phyloP scores from a whole-genome alignment of 768 basidiomycete species.

The Vishniacozyma victoriae region DNA sequence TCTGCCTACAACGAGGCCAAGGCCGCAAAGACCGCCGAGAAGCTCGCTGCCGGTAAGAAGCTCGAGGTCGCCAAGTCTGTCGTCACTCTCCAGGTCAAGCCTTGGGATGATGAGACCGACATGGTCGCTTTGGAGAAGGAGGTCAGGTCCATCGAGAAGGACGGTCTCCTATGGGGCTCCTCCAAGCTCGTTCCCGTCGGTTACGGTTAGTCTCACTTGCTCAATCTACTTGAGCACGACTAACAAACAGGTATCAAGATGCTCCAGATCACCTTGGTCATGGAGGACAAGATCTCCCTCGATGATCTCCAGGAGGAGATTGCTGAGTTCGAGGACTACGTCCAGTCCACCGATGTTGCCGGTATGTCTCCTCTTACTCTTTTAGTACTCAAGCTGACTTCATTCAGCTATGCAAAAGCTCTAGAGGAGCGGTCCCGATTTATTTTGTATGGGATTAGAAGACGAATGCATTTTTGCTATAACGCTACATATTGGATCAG shows the following conservation, averaged over 20 bases:
- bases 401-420: conserved; percentile 41
- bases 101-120: conserved; percentile 99
- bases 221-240: neutral
- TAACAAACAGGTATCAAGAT: conserved; percentile 72
- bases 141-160: conserved; percentile 79
- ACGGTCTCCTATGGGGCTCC: conserved; percentile 92
- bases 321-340: conserved; percentile 53
- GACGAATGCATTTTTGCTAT: too few relatives aligned
- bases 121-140: conserved; percentile 76
- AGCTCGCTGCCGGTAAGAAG: conserved; percentile 53
- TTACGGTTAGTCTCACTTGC: conserved; percentile 51
- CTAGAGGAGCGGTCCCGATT: too few relatives aligned
- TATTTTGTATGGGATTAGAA: too few relatives aligned
- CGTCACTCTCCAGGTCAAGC: conserved; percentile 96
- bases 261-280: conserved; percentile 65
- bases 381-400: conserved; percentile 3
- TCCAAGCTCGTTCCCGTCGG: conserved; percentile 89
- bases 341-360: conserved; percentile 85
- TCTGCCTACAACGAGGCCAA: conserved; percentile 91
- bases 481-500: too few relatives aligned
- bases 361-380: conserved; percentile 43
- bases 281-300: conserved; percentile 87
- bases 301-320: conserved; percentile 92
- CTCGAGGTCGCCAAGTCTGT: conserved; percentile 65
- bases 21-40: conserved; percentile 78